Percentiles rank a stretch among this genome's conserved stretches.
phyloP scores from a whole-genome alignment of 441 rosid genomes.

The Capsella rubella region DNA sequence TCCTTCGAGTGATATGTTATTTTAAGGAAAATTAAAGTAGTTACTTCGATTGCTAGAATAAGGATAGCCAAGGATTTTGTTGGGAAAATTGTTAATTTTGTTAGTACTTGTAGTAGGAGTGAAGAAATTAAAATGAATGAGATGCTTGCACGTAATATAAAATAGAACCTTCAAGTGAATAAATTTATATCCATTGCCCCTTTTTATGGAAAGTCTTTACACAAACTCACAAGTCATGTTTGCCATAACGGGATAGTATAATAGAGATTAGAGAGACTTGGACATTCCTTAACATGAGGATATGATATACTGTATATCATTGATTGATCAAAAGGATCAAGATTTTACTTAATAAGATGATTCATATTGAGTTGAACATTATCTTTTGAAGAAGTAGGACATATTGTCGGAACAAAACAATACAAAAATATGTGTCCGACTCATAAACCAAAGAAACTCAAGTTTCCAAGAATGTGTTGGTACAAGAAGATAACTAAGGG shows the following conservation, averaged over 20 bases:
- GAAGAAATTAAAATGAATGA: conserved; percentile 17
- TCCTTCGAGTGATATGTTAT: conserved; percentile 11
- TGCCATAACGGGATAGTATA: conserved; percentile 24
- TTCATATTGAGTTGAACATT: conserved; percentile 18
- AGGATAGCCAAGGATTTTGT: conserved; percentile 1
- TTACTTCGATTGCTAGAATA: neutral
- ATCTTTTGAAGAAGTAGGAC: conserved; percentile 18
- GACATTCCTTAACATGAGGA: neutral
- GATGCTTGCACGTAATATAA: conserved; percentile 36
- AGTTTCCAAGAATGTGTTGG: conserved; percentile 31
- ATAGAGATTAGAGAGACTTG: neutral
- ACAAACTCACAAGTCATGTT: conserved; percentile 18
- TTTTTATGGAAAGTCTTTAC: conserved; percentile 34
- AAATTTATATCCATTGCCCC: neutral
- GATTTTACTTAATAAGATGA: neutral
- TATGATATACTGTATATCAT: too few relatives aligned
- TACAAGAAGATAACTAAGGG: conserved; percentile 33
- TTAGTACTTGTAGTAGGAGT: conserved; percentile 41
- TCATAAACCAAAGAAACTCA: conserved; percentile 25
- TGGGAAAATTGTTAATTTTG: conserved; percentile 39
- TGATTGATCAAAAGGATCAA: neutral
- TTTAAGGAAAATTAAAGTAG: neutral
- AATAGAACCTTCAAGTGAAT: conserved; percentile 17
- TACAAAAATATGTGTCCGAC: conserved; percentile 37
- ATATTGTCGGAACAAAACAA: conserved; percentile 26